Evolutionary conservation across 2,329 filamentous ascomycete genomes (phyloP).

Genomic region (Colletotrichum cordylinicola): DNA sequence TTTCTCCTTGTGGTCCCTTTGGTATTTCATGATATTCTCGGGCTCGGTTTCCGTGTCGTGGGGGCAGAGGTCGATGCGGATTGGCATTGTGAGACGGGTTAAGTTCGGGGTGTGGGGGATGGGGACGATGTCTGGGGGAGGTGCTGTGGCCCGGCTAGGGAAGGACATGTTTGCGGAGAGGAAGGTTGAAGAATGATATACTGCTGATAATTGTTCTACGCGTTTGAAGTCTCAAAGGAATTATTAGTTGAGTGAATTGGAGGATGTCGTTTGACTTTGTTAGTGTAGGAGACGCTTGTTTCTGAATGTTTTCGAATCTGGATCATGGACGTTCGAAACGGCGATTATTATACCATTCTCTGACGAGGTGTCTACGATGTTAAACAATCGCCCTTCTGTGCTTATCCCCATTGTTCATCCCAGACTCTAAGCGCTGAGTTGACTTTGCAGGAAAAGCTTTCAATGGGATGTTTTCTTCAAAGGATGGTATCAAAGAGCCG

Average conservation of each 20-base stretch:
- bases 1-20: not conserved
- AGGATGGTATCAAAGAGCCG: not conserved
- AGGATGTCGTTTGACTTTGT: not conserved
- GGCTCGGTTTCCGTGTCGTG: not conserved
- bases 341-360: not conserved
- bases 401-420: not conserved
- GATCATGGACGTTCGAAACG: not conserved
- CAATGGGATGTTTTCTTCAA: not conserved
- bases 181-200: no score
- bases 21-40: not conserved
- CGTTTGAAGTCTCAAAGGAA: no score
- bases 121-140: not conserved
- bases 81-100: not conserved
- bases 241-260: no score
- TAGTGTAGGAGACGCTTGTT: not conserved
- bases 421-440: not conserved
- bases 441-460: fast-evolving
- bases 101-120: fast-evolving
- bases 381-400: not conserved
- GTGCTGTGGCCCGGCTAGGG: not conserved
- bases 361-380: not conserved
- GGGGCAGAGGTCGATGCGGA: not conserved
- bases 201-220: no score
- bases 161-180: no score
- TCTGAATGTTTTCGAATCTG: not conserved